Conservation (phyloP, 495 filamentous ascomycete species). For the Podospora appendiculata region DNA sequence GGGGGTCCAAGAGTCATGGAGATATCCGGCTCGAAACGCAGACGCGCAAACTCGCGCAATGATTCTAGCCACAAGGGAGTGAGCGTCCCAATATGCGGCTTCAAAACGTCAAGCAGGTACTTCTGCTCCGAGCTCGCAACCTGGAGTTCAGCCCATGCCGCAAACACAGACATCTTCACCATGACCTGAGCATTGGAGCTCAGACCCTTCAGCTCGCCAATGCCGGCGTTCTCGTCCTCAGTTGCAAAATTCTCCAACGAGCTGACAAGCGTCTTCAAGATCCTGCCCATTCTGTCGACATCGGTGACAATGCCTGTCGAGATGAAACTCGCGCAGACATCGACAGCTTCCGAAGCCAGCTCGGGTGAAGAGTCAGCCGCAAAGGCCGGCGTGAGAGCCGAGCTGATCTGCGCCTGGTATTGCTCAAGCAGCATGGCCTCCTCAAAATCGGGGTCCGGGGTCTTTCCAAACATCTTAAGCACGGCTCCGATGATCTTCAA, state of each 20-base stretch:
- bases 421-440: conserved; percentile 94
- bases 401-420: conserved; percentile 97
- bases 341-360: conserved; percentile 87
- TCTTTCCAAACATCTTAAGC: conserved; percentile 92
- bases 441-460: conserved; percentile 90
- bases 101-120: conserved; percentile 81
- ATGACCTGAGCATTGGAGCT: conserved; percentile 97
- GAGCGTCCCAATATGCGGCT: conserved; percentile 79
- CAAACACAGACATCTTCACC: conserved; percentile 94
- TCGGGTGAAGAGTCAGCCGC: conserved; percentile 93
- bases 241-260: conserved; percentile 88
- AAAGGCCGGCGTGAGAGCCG: conserved; percentile 92
- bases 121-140: conserved; percentile 90
- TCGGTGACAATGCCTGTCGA: conserved; percentile 95
- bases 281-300: conserved; percentile 95
- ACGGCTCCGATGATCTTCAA: conserved; percentile 89
- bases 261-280: conserved; percentile 84
- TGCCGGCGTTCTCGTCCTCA: conserved; percentile 74
- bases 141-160: conserved; percentile 98
- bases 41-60: conserved; percentile 83
- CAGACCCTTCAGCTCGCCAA: conserved; percentile 87
- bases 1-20: conserved; percentile 74
- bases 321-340: conserved; percentile 96
- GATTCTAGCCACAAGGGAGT: conserved; percentile 93
- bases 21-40: conserved; percentile 95